Evolutionary conservation across 108 stramenopile species (phyloP).

Genomic region (Skeletonema tropicum): DNA sequence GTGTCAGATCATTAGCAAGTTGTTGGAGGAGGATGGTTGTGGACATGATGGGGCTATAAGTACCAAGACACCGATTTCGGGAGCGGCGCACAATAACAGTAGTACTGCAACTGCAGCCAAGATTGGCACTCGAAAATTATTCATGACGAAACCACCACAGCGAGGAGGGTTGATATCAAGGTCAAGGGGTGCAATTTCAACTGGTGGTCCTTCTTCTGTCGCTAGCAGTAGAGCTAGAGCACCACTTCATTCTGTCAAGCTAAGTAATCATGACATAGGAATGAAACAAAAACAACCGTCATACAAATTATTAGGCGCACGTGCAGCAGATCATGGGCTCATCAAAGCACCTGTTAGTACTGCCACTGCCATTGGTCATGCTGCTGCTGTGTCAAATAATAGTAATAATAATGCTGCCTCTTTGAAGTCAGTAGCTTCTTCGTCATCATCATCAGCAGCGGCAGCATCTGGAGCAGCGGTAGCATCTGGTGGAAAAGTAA

Average conservation of each 20-base stretch:
- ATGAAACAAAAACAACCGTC: no score
- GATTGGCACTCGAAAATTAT: not conserved
- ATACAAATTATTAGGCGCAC: no score
- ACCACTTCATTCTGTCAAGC: not conserved
- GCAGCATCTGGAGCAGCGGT: constrained; percentile 14
- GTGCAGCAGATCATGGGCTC: not conserved
- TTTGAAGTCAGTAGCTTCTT: not conserved
- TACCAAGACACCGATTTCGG: not conserved
- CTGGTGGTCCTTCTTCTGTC: not conserved
- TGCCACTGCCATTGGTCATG: no score
- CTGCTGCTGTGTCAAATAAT: not conserved
- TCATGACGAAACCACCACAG: not conserved
- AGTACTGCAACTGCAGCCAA: not conserved
- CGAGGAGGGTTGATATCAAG: not conserved
- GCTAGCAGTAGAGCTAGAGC: not conserved
- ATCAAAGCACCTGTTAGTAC: not conserved
- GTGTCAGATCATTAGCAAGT: constrained; percentile 18
- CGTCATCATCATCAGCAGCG: constrained; percentile 11
- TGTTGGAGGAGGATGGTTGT: no score
- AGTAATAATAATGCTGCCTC: not conserved
- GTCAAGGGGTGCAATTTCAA: no score
- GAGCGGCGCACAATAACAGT: not conserved
- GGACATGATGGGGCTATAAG: no score
- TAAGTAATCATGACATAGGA: no score
- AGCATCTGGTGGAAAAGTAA: constrained; percentile 16